Conservation (phyloP, 1,139 yeast genomes). For the Hyphopichia pseudoburtonii region DNA sequence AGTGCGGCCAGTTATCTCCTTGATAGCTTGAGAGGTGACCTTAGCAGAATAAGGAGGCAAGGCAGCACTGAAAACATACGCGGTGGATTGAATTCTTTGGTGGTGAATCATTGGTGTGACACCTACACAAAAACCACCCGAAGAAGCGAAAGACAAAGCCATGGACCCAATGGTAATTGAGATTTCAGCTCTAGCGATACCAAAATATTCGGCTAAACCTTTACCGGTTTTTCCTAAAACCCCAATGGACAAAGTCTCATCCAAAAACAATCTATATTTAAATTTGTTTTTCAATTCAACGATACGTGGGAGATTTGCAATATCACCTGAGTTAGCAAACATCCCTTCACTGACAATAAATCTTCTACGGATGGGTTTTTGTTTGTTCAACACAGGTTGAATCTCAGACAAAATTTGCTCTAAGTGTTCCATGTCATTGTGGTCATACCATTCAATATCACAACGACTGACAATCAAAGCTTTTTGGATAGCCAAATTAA, state of each 20-base stretch:
- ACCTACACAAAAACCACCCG: conserved; percentile 96
- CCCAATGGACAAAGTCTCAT: conserved; percentile 86
- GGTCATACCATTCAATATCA: conserved; percentile 79
- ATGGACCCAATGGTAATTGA: conserved; percentile 87
- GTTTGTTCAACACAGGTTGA: conserved; percentile 61
- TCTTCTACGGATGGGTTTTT: conserved; percentile 73
- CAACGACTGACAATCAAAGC: conserved; percentile 87
- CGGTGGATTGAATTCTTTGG: conserved; percentile 86
- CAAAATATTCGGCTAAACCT: conserved; percentile 75
- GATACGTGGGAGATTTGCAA: conserved; percentile 68
- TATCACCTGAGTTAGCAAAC: conserved; percentile 79
- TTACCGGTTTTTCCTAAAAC: conserved; percentile 82
- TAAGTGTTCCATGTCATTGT: conserved; percentile 82
- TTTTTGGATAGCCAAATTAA: conserved; percentile 77
- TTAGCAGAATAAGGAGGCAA: conserved; percentile 89
- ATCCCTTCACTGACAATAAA: conserved; percentile 90
- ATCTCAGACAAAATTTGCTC: conserved; percentile 66
- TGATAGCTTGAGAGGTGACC: conserved; percentile 63
- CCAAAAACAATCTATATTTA: conserved; percentile 83
- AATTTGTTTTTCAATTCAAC: conserved; percentile 74
- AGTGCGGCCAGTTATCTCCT: conserved; percentile 29
- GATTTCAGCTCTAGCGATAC: conserved; percentile 63
- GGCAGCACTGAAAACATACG: conserved; percentile 92
- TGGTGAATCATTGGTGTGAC: conserved; percentile 81
- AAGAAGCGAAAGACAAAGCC: conserved; percentile 80